phyloP scores from a whole-genome alignment of 2,329 filamentous ascomycete genomes.

The Biscogniauxia marginata region DNA sequence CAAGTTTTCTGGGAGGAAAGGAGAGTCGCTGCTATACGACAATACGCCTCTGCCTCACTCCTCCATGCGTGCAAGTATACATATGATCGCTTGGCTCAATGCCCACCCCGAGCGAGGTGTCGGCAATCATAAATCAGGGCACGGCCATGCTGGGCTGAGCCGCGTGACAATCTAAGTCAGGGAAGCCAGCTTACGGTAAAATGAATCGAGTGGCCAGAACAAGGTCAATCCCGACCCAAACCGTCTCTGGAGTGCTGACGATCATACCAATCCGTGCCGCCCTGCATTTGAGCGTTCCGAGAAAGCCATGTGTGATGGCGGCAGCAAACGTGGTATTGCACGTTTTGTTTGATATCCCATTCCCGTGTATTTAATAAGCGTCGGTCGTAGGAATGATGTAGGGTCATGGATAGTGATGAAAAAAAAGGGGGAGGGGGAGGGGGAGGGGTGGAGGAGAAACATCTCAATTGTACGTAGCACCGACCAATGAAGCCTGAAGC shows the following conservation, averaged over 20 bases:
- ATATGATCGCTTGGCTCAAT: background rate
- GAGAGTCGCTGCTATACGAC: background rate
- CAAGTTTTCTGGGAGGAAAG: background rate
- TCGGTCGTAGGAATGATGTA: background rate
- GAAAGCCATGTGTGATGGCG: background rate
- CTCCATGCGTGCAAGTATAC: background rate
- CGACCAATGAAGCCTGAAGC: background rate
- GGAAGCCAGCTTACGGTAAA: background rate
- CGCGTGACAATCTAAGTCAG: conserved; percentile 1
- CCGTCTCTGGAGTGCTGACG: background rate
- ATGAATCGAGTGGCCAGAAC: background rate
- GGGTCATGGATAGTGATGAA: background rate
- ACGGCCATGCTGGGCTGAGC: conserved; percentile 2
- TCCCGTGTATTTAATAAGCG: background rate
- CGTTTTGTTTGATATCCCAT: background rate
- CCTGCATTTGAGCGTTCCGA: background rate
- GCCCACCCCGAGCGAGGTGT: background rate
- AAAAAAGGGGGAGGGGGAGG: background rate
- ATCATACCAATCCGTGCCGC: background rate
- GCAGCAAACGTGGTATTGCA: background rate
- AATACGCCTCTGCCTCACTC: background rate
- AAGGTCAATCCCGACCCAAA: background rate
- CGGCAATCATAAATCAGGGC: background rate
- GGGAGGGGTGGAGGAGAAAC: background rate
- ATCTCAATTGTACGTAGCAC: background rate